Evolutionary conservation across 768 basidiomycete species (phyloP), one percentile per base, ranked within the genome.

Genomic region (Suillus paluster): DNA sequence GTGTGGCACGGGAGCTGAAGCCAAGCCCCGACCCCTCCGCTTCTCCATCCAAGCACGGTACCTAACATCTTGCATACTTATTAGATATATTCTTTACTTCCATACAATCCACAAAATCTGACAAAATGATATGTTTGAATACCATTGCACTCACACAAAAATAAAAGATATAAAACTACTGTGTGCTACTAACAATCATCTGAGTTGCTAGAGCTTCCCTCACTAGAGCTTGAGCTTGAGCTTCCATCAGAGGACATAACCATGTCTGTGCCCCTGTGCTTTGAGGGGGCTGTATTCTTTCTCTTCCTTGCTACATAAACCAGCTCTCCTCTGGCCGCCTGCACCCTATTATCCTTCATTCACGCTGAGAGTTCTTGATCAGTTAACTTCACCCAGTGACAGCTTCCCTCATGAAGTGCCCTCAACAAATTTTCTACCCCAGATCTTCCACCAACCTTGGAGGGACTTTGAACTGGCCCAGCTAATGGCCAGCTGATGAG

Each of bases 401-500:
- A 46, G 23, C 23, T 23, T 46, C 45, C 44, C 12, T 45, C 5
- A 10, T 5, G 12, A 45, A 46, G 21, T 8, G 12, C 14, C 5
- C 10, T 12, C 23, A 46, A 23, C 23, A 46, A 25, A 14, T 7
- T 46, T 14, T 46, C 12, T 12, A 46, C 45, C 10, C 1, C 7
- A 4, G 45, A 3, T 46, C 23, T 46, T 46, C 38, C 60, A 4
- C 61, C 61, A 49, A 62, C 21, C 21, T 58, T 50, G 2, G 17
- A 12, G 19, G 61, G 57, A 38, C 59, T 62, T 15, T 9, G 17
- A 27, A 49, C 36, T 5, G 14, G 6, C 19, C 54, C 60, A 23
- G 30, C 1, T 4, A 60, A 17, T n/a, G 25, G 38, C 56, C 56
- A 36, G 38, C 17, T 9, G 2, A 27, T n/a, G 7, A 58, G 41